Evolutionary conservation across 192 early-diverging fungal genomes (phyloP).

Genomic region (Piromyces finnis): DNA sequence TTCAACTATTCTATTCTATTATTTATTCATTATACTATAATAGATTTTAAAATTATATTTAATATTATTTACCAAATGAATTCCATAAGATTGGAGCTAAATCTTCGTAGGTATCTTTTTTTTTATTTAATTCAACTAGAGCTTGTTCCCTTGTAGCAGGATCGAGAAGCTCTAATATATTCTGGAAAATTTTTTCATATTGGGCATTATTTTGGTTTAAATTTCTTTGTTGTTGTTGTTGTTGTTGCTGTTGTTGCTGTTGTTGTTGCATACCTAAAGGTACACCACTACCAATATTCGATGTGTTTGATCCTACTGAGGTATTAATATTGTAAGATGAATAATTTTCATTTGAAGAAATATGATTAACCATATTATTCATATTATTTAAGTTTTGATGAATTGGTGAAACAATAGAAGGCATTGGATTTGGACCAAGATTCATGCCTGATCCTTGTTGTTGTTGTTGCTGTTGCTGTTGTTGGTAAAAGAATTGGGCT

Average conservation of each 20-base stretch:
- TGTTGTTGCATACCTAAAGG: neutral
- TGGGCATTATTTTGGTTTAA: neutral
- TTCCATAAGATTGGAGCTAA: conserved; percentile 96
- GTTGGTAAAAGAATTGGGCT: neutral
- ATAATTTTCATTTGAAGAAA: neutral
- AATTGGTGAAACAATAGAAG: neutral
- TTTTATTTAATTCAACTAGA: conserved; percentile 80
- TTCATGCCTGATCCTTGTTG: neutral
- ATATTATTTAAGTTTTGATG: neutral
- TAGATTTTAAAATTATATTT: neutral
- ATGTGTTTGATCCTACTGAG: neutral
- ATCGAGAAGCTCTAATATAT: neutral
- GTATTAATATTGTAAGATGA: neutral
- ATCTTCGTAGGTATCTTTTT: conserved; percentile 87
- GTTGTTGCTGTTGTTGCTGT: neutral
- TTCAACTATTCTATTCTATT: too few relatives aligned
- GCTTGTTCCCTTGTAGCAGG: conserved; percentile 52
- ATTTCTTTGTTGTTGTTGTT: neutral
- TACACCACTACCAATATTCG: neutral
- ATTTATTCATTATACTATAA: too few relatives aligned
- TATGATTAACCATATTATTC: neutral
- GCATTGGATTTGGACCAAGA: neutral
- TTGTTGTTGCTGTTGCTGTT: neutral
- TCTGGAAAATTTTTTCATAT: neutral
- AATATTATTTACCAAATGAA: conserved; percentile 49